Conservation (phyloP, 2,329 filamentous ascomycete genomes). For the Verticillium klebahnii region DNA sequence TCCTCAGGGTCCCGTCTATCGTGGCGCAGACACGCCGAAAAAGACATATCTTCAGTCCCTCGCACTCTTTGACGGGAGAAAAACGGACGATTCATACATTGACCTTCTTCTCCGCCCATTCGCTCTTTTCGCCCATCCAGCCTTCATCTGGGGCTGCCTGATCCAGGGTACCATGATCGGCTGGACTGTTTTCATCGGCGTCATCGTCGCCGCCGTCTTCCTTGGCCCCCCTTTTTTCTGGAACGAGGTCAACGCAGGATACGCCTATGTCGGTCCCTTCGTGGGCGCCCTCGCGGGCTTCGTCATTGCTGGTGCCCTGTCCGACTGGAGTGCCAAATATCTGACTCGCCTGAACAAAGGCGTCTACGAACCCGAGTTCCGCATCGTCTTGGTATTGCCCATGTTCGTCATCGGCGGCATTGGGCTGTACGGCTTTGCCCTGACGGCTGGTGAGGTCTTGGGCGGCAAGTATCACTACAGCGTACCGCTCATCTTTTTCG, state of each 20-base stretch:
- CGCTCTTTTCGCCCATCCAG: constrained; percentile 77
- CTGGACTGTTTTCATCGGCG: constrained; percentile 91
- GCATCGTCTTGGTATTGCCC: constrained; percentile 76
- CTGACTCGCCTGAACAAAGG: constrained; percentile 74
- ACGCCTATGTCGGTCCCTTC: constrained; percentile 82
- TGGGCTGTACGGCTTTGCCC: constrained; percentile 81
- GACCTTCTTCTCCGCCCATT: constrained; percentile 68
- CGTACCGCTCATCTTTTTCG: constrained; percentile 77
- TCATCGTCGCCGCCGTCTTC: constrained; percentile 78
- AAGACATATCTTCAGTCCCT: constrained; percentile 59
- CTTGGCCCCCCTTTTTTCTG: constrained; percentile 78
- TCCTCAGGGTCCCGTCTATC: constrained; percentile 8
- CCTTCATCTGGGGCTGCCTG: constrained; percentile 73
- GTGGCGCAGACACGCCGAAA: constrained; percentile 27
- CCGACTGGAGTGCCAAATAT: constrained; percentile 66
- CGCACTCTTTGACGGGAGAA: constrained; percentile 73
- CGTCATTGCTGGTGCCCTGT: constrained; percentile 64
- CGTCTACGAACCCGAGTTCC: constrained; percentile 87
- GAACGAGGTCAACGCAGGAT: constrained; percentile 75
- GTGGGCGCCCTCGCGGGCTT: constrained; percentile 78
- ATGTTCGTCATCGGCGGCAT: constrained; percentile 73
- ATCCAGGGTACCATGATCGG: constrained; percentile 89
- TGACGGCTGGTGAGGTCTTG: constrained; percentile 59
- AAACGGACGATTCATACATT: constrained; percentile 71
- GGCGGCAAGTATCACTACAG: constrained; percentile 60